Evolutionary conservation across 371 early-diverging fungal species (phyloP), one percentile per base, ranked within the genome.

Genomic region (Mortierella sp.): DNA sequence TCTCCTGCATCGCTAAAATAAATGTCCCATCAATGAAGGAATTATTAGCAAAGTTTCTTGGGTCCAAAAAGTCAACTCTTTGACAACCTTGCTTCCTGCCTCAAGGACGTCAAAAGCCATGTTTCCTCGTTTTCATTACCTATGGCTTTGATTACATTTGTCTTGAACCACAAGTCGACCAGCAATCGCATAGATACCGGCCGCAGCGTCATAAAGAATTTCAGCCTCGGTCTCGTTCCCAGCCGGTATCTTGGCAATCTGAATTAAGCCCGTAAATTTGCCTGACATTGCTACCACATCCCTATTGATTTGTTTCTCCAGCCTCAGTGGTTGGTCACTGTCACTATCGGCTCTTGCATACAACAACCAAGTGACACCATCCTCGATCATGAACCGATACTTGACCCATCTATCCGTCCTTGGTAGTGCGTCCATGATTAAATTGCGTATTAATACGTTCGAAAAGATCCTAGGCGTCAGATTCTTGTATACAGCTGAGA

Each of bases 401-500:
- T 72, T 72, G 39, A 67, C 58, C 67, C 73, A 72, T 17, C 67
- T 63, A 32, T 56, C 42, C 9, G 19, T 17, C 39, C 26, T 27
- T 4, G 50, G 43, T 14, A 4, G 39, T 7, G 34, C 12, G 34
- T 57, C 68, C 44, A 43, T 14, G 1, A 53, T 61, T 51, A 73
- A 39, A 2, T 54, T 67, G 11, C 75, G 68, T 3, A 73, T 47
- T 23, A 67, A 46, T 9, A 60, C 44, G 15, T 50, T 60, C 19
- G 75, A 67, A 63, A 65, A 84, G 39, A 87, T 78, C 19, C 80
- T 80, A 8, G 88, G 88, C 2, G 88, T 85, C 54, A 87, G 52
- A 32, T 66, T 41, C 6, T 69, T 23, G 49, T 86, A 87, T 8
- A 69, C 34, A 3, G 70, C 81, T 4, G 88, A 83, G 44, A 87